Percentiles rank a stretch among this genome's conserved stretches.
These are phyloP conservation scores for Phellinidium pouzarii DNA, from an alignment of 1,284 basidiomycete genomes.

Conservation along the genomic window DNA sequence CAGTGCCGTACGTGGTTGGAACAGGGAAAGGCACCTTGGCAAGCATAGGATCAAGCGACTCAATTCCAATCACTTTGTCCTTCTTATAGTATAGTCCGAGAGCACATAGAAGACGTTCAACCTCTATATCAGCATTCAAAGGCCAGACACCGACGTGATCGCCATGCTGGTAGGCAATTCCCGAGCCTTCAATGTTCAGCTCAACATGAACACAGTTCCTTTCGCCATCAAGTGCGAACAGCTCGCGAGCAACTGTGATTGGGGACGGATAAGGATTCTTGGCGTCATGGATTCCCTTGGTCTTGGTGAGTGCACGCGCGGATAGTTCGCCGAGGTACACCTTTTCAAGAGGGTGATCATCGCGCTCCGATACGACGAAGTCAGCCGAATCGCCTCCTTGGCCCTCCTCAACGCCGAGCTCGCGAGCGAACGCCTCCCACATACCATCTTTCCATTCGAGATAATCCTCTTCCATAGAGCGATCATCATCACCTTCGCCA, in stretches of 20 bases:
- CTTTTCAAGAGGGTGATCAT: conserved; percentile 70
- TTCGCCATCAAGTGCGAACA: conserved; percentile 71
- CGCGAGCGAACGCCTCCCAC: conserved; percentile 83
- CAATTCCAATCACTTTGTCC: conserved; percentile 82
- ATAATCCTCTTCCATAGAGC: conserved; percentile 99
- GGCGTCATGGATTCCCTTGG: conserved; percentile 90
- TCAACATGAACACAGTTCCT: conserved; percentile 96
- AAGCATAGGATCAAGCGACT: conserved; percentile 93
- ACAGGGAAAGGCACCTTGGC: conserved; percentile 99
- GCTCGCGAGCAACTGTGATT: conserved; percentile 71
- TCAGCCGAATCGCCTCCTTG: conserved; percentile 94
- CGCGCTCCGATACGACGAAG: conserved; percentile 84
- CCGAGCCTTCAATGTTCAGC: conserved; percentile 90
- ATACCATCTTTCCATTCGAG: conserved; percentile 99
- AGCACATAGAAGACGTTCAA: conserved; percentile 80
- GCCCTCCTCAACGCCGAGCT: conserved; percentile 89
- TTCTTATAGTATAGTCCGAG: conserved; percentile 80
- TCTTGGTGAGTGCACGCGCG: conserved; percentile 82
- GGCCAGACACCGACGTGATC: conserved; percentile 99
- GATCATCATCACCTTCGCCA: conserved; percentile 98
- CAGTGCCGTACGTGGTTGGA: conserved; percentile 90
- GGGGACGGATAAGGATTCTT: conserved; percentile 96
- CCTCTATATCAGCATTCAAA: conserved; percentile 87
- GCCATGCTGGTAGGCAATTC: conserved; percentile 97
- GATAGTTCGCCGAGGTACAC: conserved; percentile 90